Evolutionary conservation across 2,329 filamentous ascomycete species (phyloP), one percentile per base, ranked within the genome.

Genomic region (Eutypa lata): DNA sequence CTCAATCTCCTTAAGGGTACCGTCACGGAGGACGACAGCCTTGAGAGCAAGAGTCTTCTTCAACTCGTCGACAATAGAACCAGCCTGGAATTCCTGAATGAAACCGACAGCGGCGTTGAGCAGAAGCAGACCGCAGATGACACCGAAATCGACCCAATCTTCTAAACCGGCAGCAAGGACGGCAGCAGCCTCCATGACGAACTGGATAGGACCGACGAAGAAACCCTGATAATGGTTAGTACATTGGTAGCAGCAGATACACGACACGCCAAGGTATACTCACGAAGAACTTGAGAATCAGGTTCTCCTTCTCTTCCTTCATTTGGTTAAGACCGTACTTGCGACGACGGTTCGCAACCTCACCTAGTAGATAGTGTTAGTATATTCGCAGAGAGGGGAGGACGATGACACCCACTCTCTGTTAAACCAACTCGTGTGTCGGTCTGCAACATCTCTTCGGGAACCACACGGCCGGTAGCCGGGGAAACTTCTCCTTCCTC

Each of bases 121-220:
- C 60, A 95, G 71, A 10, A 96, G 81, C 48, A 95, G 80, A 67
- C 77, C 90, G 72, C 88, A 91, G 62, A 96, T 96, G 67, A 96
- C 90, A 79, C 90, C 91, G 67, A 96, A 93, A 77, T 96, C 91
- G 59, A 96, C 88, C 91, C 91, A 96, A 66, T 94, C 89, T 73
- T 89, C 74, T 42, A 96, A 83, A 84, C 89, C 89, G 57, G 88
- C 89, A 68, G 91, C 90, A 54, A 95, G 81, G 66, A 92, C 78
- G 62, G 88, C 88, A 57, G 90, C 89, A 73, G 84, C 88, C 85
- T 93, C 89, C 91, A 96, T 96, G 69, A 96, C 91, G 73, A 93
- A 93, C 71, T 95, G 91, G 61, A 96, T 93, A 22, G 91, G 91
- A 61, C 91, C 91, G 52, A 94, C 78, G 71, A 95, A 95, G 77